Conservation (phyloP, 2,329 filamentous ascomycete genomes). For the Colletotrichum filicis region DNA sequence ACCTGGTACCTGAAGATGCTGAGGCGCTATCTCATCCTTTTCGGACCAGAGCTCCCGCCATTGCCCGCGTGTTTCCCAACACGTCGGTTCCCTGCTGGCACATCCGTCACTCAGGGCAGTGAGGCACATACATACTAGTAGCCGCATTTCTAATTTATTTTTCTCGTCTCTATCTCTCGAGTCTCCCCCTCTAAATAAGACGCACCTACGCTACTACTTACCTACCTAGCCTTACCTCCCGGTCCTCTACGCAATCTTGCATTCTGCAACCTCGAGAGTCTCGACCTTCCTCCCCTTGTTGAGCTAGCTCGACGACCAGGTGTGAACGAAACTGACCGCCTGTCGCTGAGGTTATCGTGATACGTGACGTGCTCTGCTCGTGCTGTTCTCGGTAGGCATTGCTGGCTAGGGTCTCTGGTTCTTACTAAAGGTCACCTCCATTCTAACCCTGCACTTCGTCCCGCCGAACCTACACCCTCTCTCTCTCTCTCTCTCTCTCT, state of each 20-base stretch:
- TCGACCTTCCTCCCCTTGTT: background rate
- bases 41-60: constrained; percentile 25
- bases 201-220: background rate
- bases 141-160: background rate
- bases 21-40: background rate
- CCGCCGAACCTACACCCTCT: constrained; percentile 12
- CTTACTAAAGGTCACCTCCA: constrained; percentile 32
- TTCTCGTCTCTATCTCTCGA: background rate
- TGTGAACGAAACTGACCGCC: constrained; percentile 16
- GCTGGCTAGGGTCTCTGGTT: constrained; percentile 29
- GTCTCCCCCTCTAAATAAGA: background rate
- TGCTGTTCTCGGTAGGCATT: constrained; percentile 26
- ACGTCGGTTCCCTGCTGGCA: background rate
- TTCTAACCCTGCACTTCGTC: constrained; percentile 19
- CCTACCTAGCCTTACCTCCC: too few relatives aligned
- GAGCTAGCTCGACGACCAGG: background rate
- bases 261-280: background rate
- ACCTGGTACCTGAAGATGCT: background rate
- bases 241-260: constrained; percentile 6
- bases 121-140: constrained; percentile 1
- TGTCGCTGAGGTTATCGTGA: constrained; percentile 32
- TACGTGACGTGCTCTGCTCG: constrained; percentile 30
- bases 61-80: constrained; percentile 4
- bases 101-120: background rate
- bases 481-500: background rate